Evolutionary conservation across 148 eudicot species (phyloP), one percentile per base, ranked within the genome.

Genomic region (Persicaria maculosa): DNA sequence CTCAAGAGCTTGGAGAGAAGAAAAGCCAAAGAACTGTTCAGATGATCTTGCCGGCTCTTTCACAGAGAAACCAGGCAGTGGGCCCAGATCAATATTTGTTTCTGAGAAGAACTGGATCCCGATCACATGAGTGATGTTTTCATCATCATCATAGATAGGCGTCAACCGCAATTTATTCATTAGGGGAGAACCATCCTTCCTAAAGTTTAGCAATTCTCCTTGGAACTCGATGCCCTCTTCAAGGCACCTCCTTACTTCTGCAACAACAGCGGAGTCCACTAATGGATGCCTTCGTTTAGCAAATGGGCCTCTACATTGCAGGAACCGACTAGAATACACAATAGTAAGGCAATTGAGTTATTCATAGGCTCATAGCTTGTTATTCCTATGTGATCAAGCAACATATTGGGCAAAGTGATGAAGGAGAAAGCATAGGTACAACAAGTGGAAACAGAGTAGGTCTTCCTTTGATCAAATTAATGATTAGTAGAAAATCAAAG

Each of bases 231-330:
- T 55, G 53, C 98, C 97, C n/a, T 84, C 86, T 47, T 84, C 88
- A 14, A 94, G 83, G 79, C 98, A 94, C 85, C 91, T 92, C 83
- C 96, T 86, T 50, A 92, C 88, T 83, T 94, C 92, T 69, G 98
- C 84, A 74, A 92, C 87, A 44, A 92, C 88, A 22, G 88, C 57
- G 52, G 98, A 83, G 80, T 92, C 95, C 79, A 94, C 98, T 40
- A 92, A 77, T 9, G 92, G 97, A 74, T 94, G 98, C 81, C 98
- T 90, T 85, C 98, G 83, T 82, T 94, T 91, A 48, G 98, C 98
- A 79, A 82, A 94, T 68, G 98, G 98, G 53, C 98, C 98, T 88
- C 98, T 81, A 81, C 97, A 94, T 86, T 94, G 98, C 87, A 94
- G 85, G 84, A 94, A 92, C 7, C 97, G 97, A 81, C 98, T 94